These are phyloP conservation scores for Lachancea sp. DNA, from an alignment of 805 yeast genomes.

Conservation along the genomic window DNA sequence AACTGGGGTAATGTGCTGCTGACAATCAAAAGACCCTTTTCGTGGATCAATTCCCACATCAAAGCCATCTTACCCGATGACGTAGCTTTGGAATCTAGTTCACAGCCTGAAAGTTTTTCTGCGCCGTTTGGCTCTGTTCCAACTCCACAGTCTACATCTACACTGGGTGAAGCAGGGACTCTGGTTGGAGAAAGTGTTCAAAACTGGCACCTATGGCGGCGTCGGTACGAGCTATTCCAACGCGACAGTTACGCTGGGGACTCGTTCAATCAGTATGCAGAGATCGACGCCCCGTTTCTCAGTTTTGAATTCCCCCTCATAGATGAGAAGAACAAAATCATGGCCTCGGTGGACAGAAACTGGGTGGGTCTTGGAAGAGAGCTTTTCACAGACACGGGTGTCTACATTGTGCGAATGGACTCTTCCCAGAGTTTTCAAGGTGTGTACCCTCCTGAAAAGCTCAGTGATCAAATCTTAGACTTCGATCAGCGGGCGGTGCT, in stretches of 20 bases:
- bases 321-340: constrained; percentile 49
- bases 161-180: constrained; percentile 39
- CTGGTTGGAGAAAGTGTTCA: constrained; percentile 83
- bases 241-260: constrained; percentile 31
- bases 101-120: not conserved
- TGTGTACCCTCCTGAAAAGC: constrained; percentile 39
- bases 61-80: constrained; percentile 58
- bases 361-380: constrained; percentile 96
- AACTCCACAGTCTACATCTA: constrained; percentile 21
- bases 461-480: constrained; percentile 42
- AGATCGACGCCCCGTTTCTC: constrained; percentile 78
- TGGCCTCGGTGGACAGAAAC: constrained; percentile 80
- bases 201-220: constrained; percentile 92
- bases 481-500: constrained; percentile 81
- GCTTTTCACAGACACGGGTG: constrained; percentile 90
- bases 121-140: constrained; percentile 13
- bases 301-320: constrained; percentile 79
- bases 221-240: constrained; percentile 75
- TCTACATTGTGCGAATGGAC: constrained; percentile 80
- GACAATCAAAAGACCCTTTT: constrained; percentile 75
- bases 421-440: constrained; percentile 55
- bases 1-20: constrained; percentile 51
- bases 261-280: constrained; percentile 70
- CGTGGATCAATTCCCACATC: constrained; percentile 83
- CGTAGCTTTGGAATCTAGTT: not conserved